Base-by-base conservation (phyloP, 2,329 filamentous ascomycete genomes). In the Fusarium heterosporum region DNA sequence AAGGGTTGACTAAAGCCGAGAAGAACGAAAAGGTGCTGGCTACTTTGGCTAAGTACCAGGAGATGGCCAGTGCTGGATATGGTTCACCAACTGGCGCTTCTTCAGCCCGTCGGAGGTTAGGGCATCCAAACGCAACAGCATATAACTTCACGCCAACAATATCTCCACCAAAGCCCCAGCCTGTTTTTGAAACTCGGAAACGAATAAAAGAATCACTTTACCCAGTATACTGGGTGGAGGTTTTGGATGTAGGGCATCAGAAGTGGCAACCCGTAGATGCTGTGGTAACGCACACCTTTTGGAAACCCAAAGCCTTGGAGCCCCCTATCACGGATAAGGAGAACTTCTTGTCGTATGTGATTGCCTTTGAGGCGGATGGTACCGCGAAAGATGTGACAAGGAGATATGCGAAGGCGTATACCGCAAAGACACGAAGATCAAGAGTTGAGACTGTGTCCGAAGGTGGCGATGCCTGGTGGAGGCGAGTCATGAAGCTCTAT, bases 221-320 rank as follows among this genome's bases (percentile, higher is more conserved):
- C 72, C 96, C 96, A 0, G 85, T 98, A 4, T 98, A 93, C 75
- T 99, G 96, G 96, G 90, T 97, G 1, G 96, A 99, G 79, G 90
- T 93, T 5, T 92, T 97, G 67, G 94, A 97, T 66, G 83, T 89
- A 52, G 91, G 91, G 1, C 88, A 93, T 66, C 92, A 97, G 75
- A 97, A 93, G 81, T 99, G 96, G 96, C 87, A 97, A 55, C 86
- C 93, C 0, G 87, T 96, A 36, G 96, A 99, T 75, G 89, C 94
- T 0, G 78, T 97, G 1, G 93, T 96, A 3, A 97, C 94, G 0
- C 84, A 87, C 55, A 91, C 67, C 0, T 88, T 97, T 54, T 92
- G 89, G 75, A 93, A 91, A 61, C 87, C 93, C 0, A 85, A 84
- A 29, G 89, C 86, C 45, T 82, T 99, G 28, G 96, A 99, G 73